phyloP scores from a whole-genome alignment of 495 filamentous ascomycete genomes.

The Hypoxylon intermedium region DNA sequence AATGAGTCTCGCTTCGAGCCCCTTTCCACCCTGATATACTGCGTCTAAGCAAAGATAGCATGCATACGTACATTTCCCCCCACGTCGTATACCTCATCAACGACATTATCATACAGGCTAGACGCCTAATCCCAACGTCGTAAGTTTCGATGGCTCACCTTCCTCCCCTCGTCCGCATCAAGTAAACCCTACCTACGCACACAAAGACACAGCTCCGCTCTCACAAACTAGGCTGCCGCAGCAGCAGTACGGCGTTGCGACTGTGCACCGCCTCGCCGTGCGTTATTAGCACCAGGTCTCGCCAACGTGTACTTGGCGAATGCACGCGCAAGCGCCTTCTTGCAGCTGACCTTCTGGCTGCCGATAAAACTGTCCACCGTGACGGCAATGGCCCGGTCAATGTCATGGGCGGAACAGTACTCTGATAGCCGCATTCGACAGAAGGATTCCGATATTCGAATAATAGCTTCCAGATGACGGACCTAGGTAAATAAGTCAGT shows the following conservation, averaged over 20 bases:
- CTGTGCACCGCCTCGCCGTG: conserved; percentile 26
- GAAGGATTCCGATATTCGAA: conserved; percentile 91
- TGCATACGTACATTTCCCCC: not conserved
- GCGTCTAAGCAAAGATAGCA: not conserved
- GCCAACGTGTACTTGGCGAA: conserved; percentile 91
- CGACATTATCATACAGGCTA: conserved; percentile 10
- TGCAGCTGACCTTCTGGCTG: conserved; percentile 95
- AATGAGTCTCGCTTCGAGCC: too few species aligned
- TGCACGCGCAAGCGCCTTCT: conserved; percentile 93
- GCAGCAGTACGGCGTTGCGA: conserved; percentile 32
- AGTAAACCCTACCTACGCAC: not conserved
- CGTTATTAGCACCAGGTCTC: conserved; percentile 43
- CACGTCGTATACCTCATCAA: conserved; percentile 10
- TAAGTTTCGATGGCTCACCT: not conserved
- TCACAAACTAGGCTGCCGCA: conserved; percentile 18
- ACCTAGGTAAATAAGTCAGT: conserved; percentile 67
- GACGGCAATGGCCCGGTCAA: conserved; percentile 96
- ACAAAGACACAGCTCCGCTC: not conserved
- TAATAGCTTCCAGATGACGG: conserved; percentile 95
- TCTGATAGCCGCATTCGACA: conserved; percentile 95
- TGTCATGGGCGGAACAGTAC: conserved; percentile 86
- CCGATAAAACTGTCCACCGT: conserved; percentile 96
- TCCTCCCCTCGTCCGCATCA: not conserved
- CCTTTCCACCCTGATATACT: not conserved
- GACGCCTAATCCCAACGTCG: not conserved